Conservation (phyloP, 305 asterid genomes). For the Ilex paraguariensis region DNA sequence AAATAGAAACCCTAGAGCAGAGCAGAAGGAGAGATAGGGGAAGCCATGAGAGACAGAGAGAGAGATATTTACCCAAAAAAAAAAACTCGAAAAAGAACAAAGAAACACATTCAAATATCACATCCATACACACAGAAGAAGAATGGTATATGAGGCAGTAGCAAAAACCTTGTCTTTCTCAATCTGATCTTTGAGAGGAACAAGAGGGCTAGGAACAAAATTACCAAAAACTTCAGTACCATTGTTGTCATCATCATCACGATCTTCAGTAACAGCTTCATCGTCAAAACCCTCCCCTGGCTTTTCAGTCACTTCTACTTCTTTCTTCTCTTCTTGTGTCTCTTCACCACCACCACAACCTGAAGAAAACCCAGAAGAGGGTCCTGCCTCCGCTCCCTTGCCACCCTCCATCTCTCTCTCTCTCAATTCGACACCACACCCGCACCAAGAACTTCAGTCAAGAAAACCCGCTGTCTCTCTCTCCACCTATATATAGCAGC, state of each 20-base stretch:
- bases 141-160: too few relatives aligned
- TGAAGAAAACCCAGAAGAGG: slow-evolving; percentile 36
- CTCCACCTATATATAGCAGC: too few relatives aligned
- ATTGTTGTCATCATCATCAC: slow-evolving; percentile 6
- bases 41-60: background rate
- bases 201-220: slow-evolving; percentile 72
- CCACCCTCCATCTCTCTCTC: slow-evolving; percentile 25
- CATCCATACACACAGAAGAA: background rate
- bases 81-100: background rate
- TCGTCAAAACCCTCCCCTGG: slow-evolving; percentile 22
- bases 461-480: too few relatives aligned
- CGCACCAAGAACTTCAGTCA: too few relatives aligned
- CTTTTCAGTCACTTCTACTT: slow-evolving; percentile 12
- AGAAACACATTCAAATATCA: background rate
- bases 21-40: background rate
- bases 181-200: slow-evolving; percentile 73
- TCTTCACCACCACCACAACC: slow-evolving; percentile 14
- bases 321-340: slow-evolving; percentile 24
- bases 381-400: slow-evolving; percentile 42
- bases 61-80: background rate
- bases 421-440: too few relatives aligned
- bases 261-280: slow-evolving; percentile 9
- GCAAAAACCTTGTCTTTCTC: slow-evolving; percentile 69
- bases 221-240: slow-evolving; percentile 21
- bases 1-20: background rate